Percentiles rank a stretch among this genome's conserved stretches.
Conservation (phyloP, 192 early-diverging fungal species). For the Coemansia sp. region DNA sequence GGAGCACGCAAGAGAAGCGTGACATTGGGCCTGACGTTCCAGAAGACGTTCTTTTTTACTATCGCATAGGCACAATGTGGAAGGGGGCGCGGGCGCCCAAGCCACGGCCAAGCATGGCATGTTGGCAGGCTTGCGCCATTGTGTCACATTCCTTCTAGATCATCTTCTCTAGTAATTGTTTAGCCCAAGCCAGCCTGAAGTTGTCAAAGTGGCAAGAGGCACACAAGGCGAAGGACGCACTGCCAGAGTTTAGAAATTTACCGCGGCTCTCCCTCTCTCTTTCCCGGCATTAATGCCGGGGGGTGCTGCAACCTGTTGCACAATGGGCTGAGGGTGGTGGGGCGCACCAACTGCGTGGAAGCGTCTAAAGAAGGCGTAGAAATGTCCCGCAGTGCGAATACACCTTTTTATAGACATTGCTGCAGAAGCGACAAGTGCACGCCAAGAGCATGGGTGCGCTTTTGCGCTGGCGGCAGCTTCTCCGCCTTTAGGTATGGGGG, state of each 20-base stretch:
- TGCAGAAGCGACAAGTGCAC: neutral
- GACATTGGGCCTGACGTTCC: neutral
- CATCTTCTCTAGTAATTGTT: slow-evolving; percentile 3
- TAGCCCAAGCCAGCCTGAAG: neutral
- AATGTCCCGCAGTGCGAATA: neutral
- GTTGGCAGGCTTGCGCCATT: neutral
- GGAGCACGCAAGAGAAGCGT: neutral
- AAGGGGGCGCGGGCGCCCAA: neutral
- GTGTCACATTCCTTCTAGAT: neutral
- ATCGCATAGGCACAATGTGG: neutral
- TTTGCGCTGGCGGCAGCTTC: neutral
- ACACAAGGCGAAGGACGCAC: neutral
- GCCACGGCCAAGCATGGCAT: neutral
- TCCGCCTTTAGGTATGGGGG: neutral
- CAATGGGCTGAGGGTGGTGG: neutral
- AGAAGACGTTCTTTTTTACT: slow-evolving; percentile 4
- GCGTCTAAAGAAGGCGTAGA: neutral
- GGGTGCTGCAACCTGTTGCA: neutral
- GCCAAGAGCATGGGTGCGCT: neutral
- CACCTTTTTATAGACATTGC: neutral
- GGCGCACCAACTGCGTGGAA: neutral
- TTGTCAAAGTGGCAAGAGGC: too few species aligned
- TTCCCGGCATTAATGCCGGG: neutral
- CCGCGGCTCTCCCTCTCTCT: neutral
- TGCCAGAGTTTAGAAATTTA: neutral